Percentiles rank a stretch among this genome's conserved stretches.
These are phyloP conservation scores for Quercus tomentella DNA, from an alignment of 331 rosid genomes.

Conservation along the genomic window DNA sequence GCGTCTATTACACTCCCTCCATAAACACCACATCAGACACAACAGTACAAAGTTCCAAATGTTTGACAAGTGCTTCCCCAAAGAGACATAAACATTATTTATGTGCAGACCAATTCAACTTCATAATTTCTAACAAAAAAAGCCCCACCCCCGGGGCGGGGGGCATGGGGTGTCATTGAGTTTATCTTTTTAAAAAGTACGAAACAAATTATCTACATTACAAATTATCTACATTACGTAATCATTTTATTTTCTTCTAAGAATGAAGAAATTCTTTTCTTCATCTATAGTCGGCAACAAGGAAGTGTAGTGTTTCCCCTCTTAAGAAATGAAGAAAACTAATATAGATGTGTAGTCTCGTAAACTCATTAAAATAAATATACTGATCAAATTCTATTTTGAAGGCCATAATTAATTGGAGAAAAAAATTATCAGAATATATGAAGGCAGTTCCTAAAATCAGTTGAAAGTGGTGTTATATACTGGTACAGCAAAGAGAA, in stretches of 20 bases:
- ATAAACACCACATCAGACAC: too few species aligned
- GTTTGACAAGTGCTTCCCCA: too few species aligned
- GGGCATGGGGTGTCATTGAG: neutral
- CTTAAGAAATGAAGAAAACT: neutral
- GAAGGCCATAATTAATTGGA: neutral
- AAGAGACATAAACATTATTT: neutral
- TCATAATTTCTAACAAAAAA: neutral
- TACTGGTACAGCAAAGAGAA: neutral
- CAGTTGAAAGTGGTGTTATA: neutral
- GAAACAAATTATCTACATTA: neutral
- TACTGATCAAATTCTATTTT: neutral
- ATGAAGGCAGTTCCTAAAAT: neutral
- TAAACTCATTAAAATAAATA: neutral
- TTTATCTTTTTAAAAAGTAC: neutral
- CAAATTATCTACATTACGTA: neutral
- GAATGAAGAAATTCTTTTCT: neutral
- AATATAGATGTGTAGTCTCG: neutral
- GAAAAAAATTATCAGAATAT: neutral
- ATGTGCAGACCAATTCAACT: neutral
- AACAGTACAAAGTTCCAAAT: too few species aligned
- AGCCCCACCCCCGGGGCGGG: neutral
- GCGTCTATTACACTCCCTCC: too few species aligned
- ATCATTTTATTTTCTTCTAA: neutral
- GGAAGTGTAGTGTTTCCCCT: neutral
- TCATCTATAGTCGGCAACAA: neutral